These are phyloP conservation scores for Herpotrichia juniperi DNA, from an alignment of 2,329 filamentous ascomycete species.

Conservation along the genomic window DNA sequence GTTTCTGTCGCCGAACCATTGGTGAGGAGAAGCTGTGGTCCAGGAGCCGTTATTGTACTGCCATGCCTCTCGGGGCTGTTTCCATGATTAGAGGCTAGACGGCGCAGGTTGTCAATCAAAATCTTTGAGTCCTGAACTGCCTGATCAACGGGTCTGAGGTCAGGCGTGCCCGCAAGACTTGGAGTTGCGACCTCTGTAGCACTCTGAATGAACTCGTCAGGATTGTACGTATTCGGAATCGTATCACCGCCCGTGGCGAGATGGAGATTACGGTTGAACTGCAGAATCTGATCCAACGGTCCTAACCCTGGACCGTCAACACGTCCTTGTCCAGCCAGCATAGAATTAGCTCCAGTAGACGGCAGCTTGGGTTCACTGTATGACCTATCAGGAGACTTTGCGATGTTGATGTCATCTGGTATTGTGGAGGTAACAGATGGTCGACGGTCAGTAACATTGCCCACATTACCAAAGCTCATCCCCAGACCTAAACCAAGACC, in stretches of 20 bases:
- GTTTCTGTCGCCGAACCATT: conserved; percentile 27
- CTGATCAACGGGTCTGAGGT: conserved; percentile 41
- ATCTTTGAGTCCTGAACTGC: conserved; percentile 43
- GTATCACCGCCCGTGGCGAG: conserved; percentile 41
- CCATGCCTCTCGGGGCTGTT: conserved; percentile 21
- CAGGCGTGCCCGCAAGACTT: conserved; percentile 50
- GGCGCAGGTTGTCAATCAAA: conserved; percentile 36
- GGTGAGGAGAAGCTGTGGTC: conserved; percentile 26
- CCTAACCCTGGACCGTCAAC: conserved; percentile 23
- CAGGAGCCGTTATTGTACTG: conserved; percentile 23
- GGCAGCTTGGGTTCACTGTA: conserved; percentile 23
- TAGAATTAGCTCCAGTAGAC: conserved; percentile 26
- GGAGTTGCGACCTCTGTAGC: conserved; percentile 57
- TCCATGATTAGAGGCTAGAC: conserved; percentile 28
- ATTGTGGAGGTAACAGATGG: conserved; percentile 40
- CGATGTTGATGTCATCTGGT: conserved; percentile 28
- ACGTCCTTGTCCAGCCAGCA: conserved; percentile 19
- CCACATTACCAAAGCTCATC: conserved; percentile 30
- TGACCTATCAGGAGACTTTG: conserved; percentile 15
- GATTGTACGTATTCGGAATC: conserved; percentile 43
- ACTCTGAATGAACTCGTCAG: conserved; percentile 50
- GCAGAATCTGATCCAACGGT: conserved; percentile 30
- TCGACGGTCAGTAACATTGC: conserved; percentile 25
- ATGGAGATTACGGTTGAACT: conserved; percentile 39
- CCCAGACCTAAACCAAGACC: conserved; percentile 45